Percentiles rank a stretch among this genome's conserved stretches.
These are phyloP conservation scores for Wickerhamiella pararugosa DNA, from an alignment of 1,139 yeast genomes.

Conservation along the genomic window DNA sequence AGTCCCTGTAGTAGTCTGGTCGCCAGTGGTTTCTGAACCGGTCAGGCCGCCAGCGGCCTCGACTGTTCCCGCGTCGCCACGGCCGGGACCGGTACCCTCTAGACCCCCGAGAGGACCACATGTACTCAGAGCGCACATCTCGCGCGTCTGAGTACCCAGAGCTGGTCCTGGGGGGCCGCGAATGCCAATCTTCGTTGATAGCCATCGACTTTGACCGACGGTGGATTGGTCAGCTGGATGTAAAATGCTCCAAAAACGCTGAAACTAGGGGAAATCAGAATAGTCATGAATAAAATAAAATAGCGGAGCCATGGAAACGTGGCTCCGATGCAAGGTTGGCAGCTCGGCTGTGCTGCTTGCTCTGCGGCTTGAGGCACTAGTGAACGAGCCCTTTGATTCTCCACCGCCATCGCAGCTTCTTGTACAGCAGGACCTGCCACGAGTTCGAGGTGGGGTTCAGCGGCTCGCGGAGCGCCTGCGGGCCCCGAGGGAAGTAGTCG, in stretches of 20 bases:
- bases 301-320: not conserved
- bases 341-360: not conserved
- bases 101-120: slow-evolving; percentile 1
- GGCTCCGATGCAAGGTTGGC: not conserved
- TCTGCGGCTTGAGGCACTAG: slow-evolving; percentile 1
- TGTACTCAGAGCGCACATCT: slow-evolving; percentile 5
- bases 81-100: not conserved
- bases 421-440: slow-evolving; percentile 22
- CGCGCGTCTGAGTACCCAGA: slow-evolving; percentile 2
- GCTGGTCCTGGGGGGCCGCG: not conserved
- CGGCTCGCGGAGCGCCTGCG: slow-evolving; percentile 5
- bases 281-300: not conserved
- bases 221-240: not conserved
- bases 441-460: slow-evolving; percentile 15
- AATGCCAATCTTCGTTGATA: too few species aligned
- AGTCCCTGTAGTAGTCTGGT: too few species aligned
- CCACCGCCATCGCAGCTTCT: slow-evolving; percentile 35
- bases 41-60: slow-evolving; percentile 4
- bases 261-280: not conserved
- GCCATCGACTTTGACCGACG: not conserved
- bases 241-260: not conserved
- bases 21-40: not conserved
- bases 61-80: slow-evolving; percentile 3
- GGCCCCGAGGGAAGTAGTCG: slow-evolving; percentile 18
- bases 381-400: slow-evolving; percentile 28